These are phyloP conservation scores for Aspergillus incahuasiensis DNA, from an alignment of 495 filamentous ascomycete species.

Conservation along the genomic window DNA sequence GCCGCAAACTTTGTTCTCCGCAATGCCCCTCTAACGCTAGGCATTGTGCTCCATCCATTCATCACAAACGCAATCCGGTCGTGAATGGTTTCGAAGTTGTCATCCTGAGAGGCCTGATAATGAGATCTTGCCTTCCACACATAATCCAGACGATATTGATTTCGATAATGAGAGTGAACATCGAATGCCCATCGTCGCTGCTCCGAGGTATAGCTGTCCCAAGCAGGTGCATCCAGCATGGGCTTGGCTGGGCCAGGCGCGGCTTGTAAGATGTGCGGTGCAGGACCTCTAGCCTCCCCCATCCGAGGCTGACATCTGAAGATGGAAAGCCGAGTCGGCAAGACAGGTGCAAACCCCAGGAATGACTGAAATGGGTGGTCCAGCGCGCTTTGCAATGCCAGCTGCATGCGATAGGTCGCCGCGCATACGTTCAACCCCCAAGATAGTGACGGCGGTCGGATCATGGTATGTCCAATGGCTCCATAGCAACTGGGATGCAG, in stretches of 20 bases:
- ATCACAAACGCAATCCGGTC: neutral
- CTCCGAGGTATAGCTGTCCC: neutral
- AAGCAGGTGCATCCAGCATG: neutral
- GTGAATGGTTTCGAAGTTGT: neutral
- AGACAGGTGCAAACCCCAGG: neutral
- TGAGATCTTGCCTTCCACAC: neutral
- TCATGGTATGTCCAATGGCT: neutral
- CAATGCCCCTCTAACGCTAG: neutral
- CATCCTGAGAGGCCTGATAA: neutral
- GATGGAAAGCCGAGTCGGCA: neutral
- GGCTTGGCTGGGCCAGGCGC: neutral
- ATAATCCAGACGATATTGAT: neutral
- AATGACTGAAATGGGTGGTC: neutral
- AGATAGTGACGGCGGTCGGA: neutral
- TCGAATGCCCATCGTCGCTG: neutral
- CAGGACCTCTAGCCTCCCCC: neutral
- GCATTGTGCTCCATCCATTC: neutral
- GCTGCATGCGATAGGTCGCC: neutral
- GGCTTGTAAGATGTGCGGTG: neutral
- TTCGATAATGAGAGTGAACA: neutral
- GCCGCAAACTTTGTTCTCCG: neutral
- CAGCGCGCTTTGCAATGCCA: neutral
- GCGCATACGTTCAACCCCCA: neutral
- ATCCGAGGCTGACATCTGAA: neutral
- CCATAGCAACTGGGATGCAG: neutral